Conservation (phyloP, 2,329 filamentous ascomycete species). For the Pseudogymnoascus sp. region DNA sequence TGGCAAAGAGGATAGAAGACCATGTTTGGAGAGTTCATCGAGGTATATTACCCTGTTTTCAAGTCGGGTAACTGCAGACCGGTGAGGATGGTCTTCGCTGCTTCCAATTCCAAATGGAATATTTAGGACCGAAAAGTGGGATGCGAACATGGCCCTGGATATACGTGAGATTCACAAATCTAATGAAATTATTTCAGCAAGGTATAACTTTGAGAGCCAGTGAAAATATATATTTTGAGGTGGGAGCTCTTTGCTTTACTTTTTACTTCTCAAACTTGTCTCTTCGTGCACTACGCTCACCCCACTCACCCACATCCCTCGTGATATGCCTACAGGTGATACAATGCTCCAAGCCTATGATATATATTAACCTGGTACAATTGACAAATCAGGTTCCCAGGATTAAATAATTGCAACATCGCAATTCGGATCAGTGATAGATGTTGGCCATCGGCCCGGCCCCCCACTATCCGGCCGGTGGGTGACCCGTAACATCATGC, state of each 20-base stretch:
- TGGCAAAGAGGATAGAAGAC: conserved; percentile 21
- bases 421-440: background rate
- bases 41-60: conserved; percentile 47
- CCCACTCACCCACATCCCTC: background rate
- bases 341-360: background rate
- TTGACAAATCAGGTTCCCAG: background rate
- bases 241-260: background rate
- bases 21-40: conserved; percentile 32
- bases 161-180: background rate
- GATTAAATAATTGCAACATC: background rate
- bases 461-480: background rate
- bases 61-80: conserved; percentile 44
- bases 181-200: background rate
- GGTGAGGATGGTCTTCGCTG: conserved; percentile 29
- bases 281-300: background rate
- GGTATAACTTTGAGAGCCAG: background rate
- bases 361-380: background rate
- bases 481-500: background rate
- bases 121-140: conserved; percentile 45
- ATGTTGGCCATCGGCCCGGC: background rate
- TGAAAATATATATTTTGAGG: background rate
- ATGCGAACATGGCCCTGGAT: conserved; percentile 14
- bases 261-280: background rate
- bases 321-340: background rate
- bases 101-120: conserved; percentile 48